Evolutionary conservation across 2,329 filamentous ascomycete genomes (phyloP), one percentile per base, ranked within the genome.

Genomic region (Diaporthe humulicola): DNA sequence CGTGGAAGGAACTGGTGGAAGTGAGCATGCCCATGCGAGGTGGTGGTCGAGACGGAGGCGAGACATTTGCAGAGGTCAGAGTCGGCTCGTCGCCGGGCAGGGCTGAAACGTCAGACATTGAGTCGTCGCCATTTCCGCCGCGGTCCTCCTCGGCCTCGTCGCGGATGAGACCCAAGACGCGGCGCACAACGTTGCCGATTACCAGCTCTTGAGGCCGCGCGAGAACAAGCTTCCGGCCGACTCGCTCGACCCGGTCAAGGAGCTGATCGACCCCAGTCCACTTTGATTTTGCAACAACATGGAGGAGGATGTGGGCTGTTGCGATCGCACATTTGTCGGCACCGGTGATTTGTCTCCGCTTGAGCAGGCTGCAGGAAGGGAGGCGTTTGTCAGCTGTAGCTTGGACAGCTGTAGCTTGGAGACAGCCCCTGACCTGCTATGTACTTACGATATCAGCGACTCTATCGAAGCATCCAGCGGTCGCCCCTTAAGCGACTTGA

Each of bases 181-280:
- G 92, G 76, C 96, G 92, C 61, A 98, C 95, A 78, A 99, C 96
- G 81, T 99, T 99, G 70, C 95, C 96, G 58, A 98, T 95, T 7
- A 95, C 95, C 79, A 98, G 93, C 85, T 98, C 97, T 76, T 93
- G 91, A 22, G 96, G 96, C 80, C 98, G 95, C 10, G 97, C 96
- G 73, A 93, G 91, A 48, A 94, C 92, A 57, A 99, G 88, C 73
- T 92, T 91, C 79, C 92, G 90, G 73, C 97, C 97, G 33, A 96
- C 92, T 75, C 92, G 90, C 77, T 94, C 92, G 76, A 99, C 92
- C 78, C 94, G 92, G 79, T 93, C 90, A 75, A 98, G 91, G 69
- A 99, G 91, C 80, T 93, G 92, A 67, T 92, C 90, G 61, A 95
- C 93, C 82, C 96, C 93, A 76, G 90, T 89, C 86, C 93, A 96